Conservation (phyloP, 805 yeast species). For the Metschnikowia similis region DNA sequence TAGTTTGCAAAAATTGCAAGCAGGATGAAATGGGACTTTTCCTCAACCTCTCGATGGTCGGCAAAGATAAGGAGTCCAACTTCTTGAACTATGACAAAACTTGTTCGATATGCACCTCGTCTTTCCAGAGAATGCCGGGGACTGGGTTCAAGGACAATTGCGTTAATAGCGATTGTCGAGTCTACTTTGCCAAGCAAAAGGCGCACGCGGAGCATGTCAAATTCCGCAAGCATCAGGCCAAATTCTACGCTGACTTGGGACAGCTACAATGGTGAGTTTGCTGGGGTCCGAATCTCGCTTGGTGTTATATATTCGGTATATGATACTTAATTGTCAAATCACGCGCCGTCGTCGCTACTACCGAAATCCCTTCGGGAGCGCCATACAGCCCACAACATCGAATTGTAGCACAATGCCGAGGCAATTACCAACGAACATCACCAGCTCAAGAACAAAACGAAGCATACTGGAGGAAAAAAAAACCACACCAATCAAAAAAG, state of each 20-base stretch:
- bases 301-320: not conserved
- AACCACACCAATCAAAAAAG: slow-evolving; percentile 3
- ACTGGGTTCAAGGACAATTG: slow-evolving; percentile 32
- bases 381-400: not conserved
- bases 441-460: not conserved
- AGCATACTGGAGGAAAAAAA: not conserved
- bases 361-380: slow-evolving; percentile 3
- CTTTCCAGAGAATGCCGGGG: slow-evolving; percentile 14
- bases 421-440: not conserved
- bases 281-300: not conserved
- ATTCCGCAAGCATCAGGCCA: not conserved
- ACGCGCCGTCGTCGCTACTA: slow-evolving; percentile 12
- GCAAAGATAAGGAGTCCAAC: slow-evolving; percentile 14
- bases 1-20: slow-evolving; percentile 20
- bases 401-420: not conserved
- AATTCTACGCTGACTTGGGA: not conserved
- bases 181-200: slow-evolving; percentile 53
- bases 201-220: slow-evolving; percentile 15
- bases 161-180: slow-evolving; percentile 60
- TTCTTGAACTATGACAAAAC: slow-evolving; percentile 7
- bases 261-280: not conserved
- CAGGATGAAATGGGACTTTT: slow-evolving; percentile 33
- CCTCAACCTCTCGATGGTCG: slow-evolving; percentile 23
- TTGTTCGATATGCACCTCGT: slow-evolving; percentile 23
- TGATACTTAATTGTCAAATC: not conserved